phyloP scores from a whole-genome alignment of 129 eudicot genomes.

The Gnaphalium uliginosum region DNA sequence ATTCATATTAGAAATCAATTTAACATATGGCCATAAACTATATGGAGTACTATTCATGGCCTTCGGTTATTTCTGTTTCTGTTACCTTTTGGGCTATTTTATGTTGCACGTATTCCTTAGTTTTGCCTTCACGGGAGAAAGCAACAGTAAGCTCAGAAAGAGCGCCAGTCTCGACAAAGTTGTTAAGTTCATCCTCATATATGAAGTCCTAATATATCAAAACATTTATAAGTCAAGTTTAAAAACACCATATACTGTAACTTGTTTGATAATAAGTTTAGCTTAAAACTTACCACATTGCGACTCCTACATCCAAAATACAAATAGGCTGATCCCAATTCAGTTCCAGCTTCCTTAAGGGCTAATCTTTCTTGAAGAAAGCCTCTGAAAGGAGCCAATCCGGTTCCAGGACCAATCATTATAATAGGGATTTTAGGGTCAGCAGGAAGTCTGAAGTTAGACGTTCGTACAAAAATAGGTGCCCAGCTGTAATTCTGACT shows the following conservation, averaged over 20 bases:
- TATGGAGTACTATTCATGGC: not conserved
- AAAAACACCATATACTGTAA: not conserved
- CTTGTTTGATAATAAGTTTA: not conserved
- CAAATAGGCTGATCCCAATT: conserved; percentile 72
- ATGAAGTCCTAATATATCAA: conserved; percentile 62
- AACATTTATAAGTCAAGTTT: conserved; percentile 1
- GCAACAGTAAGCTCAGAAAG: conserved; percentile 87
- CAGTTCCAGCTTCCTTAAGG: conserved; percentile 83
- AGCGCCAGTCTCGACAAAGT: conserved; percentile 73
- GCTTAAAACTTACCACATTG: conserved; percentile 55
- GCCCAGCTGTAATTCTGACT: conserved; percentile 77
- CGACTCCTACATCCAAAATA: conserved; percentile 95
- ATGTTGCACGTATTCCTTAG: conserved; percentile 96
- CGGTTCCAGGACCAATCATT: conserved; percentile 99
- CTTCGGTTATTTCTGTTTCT: not conserved
- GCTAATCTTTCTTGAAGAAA: conserved; percentile 94
- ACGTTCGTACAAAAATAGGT: conserved; percentile 79
- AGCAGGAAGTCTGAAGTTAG: conserved; percentile 89
- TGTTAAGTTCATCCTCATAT: conserved; percentile 69
- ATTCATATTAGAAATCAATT: not conserved
- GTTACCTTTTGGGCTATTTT: conserved; percentile 76
- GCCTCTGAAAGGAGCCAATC: conserved; percentile 98
- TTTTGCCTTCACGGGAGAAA: conserved; percentile 88
- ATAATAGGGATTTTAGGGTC: conserved; percentile 77
- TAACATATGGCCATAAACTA: not conserved